Conservation (phyloP, 2,329 filamentous ascomycete genomes). For the Alternaria triticina region DNA sequence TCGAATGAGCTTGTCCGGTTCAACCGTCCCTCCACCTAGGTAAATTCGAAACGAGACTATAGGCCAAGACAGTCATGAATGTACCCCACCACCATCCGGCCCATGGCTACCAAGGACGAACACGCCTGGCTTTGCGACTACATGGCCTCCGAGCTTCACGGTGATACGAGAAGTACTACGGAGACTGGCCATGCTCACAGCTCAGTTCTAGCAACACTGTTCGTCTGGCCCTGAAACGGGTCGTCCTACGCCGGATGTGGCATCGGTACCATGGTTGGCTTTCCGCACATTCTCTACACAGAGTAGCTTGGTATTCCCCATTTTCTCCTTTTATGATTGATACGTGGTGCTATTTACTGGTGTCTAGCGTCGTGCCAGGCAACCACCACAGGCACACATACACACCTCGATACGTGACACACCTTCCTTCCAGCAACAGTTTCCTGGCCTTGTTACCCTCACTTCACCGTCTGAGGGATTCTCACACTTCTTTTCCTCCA, state of each 20-base stretch:
- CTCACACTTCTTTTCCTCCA: neutral
- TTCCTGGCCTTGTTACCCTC: neutral
- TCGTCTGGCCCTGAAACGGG: slow-evolving; percentile 7
- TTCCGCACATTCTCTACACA: slow-evolving; percentile 21
- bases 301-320: slow-evolving; percentile 35
- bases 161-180: slow-evolving; percentile 3
- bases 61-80: slow-evolving; percentile 28
- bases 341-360: slow-evolving; percentile 36
- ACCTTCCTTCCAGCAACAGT: neutral
- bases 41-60: slow-evolving; percentile 31
- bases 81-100: slow-evolving; percentile 21
- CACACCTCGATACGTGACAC: slow-evolving; percentile 3
- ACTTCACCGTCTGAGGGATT: neutral
- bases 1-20: slow-evolving; percentile 30
- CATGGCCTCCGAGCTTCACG: slow-evolving; percentile 5
- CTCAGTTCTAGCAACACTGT: slow-evolving; percentile 10
- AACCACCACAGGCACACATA: neutral
- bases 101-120: slow-evolving; percentile 18
- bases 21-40: slow-evolving; percentile 19
- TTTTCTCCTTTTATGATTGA: slow-evolving; percentile 23
- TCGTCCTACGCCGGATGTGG: slow-evolving; percentile 22
- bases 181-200: slow-evolving; percentile 13
- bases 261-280: slow-evolving; percentile 27
- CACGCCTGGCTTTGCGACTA: slow-evolving; percentile 15
- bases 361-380: slow-evolving; percentile 22